These are phyloP conservation scores for Pulicaria dysenterica DNA, from an alignment of 129 eudicot genomes.

Conservation along the genomic window DNA sequence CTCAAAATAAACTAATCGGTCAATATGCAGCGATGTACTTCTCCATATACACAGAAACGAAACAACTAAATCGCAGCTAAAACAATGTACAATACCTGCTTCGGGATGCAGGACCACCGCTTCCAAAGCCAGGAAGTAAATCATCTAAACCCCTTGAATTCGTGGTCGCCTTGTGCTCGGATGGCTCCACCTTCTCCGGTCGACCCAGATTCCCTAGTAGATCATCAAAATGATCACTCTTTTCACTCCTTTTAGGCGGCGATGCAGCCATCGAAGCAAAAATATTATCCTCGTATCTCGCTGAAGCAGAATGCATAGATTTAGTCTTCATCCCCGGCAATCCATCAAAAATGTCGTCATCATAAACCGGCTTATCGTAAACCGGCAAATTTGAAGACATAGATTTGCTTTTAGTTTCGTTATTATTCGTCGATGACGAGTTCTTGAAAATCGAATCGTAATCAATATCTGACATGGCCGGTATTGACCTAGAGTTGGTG, in stretches of 20 bases:
- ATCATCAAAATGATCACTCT: constrained; percentile 69
- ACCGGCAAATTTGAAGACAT: constrained; percentile 61
- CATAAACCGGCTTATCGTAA: constrained; percentile 93
- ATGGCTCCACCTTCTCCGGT: constrained; percentile 36
- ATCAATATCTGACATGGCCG: constrained; percentile 53
- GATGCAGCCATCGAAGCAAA: constrained; percentile 54
- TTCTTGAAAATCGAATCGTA: constrained; percentile 67
- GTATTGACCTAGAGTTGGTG: constrained; percentile 32
- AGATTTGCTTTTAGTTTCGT: constrained; percentile 31
- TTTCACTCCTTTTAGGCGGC: constrained; percentile 37
- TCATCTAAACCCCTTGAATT: constrained; percentile 63
- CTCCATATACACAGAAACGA: constrained; percentile 10
- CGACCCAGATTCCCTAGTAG: constrained; percentile 69
- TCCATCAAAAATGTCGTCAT: constrained; percentile 85
- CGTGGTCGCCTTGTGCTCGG: constrained; percentile 23
- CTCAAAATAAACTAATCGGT: constrained; percentile 16
- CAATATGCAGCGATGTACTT: constrained; percentile 1
- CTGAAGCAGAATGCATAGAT: constrained; percentile 37
- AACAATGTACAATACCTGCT: constrained; percentile 55
- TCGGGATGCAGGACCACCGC: constrained; percentile 42
- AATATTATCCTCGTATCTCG: constrained; percentile 54
- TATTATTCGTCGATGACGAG: constrained; percentile 30
- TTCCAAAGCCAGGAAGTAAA: constrained; percentile 86
- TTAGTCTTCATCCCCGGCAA: constrained; percentile 78
- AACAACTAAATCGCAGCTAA: constrained; percentile 19